phyloP scores from a whole-genome alignment of 306 rosid genomes.

The Corylus avellana region DNA sequence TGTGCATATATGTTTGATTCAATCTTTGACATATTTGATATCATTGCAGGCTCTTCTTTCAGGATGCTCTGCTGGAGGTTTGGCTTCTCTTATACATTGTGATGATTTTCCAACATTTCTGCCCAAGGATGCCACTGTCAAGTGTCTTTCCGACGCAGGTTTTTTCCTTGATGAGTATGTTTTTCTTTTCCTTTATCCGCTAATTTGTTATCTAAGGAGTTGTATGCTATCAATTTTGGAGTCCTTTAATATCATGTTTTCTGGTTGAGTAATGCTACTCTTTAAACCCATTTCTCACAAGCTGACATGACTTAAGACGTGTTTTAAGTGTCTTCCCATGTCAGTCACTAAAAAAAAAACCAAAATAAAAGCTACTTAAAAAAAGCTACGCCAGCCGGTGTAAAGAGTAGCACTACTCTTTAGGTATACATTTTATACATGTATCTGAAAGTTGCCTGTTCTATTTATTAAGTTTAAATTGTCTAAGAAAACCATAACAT shows the following conservation, averaged over 20 bases:
- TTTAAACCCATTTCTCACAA: too few species aligned
- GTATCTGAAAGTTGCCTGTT: not conserved
- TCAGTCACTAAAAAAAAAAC: too few species aligned
- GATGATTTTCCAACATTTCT: conserved; percentile 63
- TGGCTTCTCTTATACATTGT: conserved; percentile 94
- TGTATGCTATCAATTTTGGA: not conserved
- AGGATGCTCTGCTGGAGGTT: conserved; percentile 99
- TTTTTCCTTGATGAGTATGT: conserved; percentile 97
- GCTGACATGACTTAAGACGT: too few species aligned
- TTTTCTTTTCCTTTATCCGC: not conserved
- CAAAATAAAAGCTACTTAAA: too few species aligned
- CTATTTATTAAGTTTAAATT: not conserved
- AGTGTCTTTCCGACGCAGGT: conserved; percentile 96
- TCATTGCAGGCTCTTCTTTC: conserved; percentile 84
- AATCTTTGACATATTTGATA: conserved; percentile 14
- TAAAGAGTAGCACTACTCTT: too few species aligned
- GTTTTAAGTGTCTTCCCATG: too few species aligned
- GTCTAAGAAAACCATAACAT: not conserved
- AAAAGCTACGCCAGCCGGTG: too few species aligned
- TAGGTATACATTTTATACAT: not conserved
- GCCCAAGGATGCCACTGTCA: conserved; percentile 61
- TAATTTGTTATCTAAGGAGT: not conserved
- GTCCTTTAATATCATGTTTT: not conserved
- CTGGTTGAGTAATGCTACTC: too few species aligned
- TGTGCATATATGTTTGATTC: not conserved